Evolutionary conservation across 768 basidiomycete genomes (phyloP).

Genomic region (Leccinellum luteum): DNA sequence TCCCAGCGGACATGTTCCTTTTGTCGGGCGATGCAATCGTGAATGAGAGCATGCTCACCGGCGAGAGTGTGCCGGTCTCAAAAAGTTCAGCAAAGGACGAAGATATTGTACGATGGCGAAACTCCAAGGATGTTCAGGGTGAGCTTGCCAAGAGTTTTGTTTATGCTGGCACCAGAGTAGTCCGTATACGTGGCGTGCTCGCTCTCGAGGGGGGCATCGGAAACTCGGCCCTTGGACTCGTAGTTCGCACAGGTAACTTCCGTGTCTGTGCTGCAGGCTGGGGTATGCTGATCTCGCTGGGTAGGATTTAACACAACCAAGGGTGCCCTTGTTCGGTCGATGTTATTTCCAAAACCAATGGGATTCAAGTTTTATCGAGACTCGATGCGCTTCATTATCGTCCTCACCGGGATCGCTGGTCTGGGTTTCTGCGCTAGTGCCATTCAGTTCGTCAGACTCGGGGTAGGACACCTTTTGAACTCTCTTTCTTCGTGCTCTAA

Average conservation of each 20-base stretch:
- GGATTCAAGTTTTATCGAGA: conserved; percentile 99
- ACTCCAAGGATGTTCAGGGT: conserved; percentile 51
- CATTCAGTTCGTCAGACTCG: conserved; percentile 86
- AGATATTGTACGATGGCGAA: conserved; percentile 68
- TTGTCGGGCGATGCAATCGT: conserved; percentile 96
- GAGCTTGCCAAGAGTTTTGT: conserved; percentile 82
- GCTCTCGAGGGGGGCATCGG: conserved; percentile 50
- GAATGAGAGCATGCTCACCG: conserved; percentile 99
- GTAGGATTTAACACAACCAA: conserved; percentile 95
- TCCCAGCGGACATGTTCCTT: conserved; percentile 91
- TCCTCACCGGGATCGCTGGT: conserved; percentile 87
- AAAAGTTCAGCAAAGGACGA: conserved; percentile 84
- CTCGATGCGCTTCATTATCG: conserved; percentile 85
- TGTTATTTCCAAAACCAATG: conserved; percentile 98
- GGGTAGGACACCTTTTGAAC: conserved; percentile 46
- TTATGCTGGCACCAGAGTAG: conserved; percentile 87
- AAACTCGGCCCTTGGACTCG: conserved; percentile 72
- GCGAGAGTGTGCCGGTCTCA: conserved; percentile 96
- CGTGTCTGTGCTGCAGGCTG: not conserved
- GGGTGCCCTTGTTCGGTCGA: conserved; percentile 91
- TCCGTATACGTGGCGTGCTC: conserved; percentile 72
- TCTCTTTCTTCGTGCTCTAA: conserved; percentile 1
- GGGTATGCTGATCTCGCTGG: conserved; percentile 8
- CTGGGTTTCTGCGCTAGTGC: conserved; percentile 91
- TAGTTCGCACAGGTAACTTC: conserved; percentile 76